Conservation (phyloP, 148 eudicot genomes). For the Agrostemma githago region DNA sequence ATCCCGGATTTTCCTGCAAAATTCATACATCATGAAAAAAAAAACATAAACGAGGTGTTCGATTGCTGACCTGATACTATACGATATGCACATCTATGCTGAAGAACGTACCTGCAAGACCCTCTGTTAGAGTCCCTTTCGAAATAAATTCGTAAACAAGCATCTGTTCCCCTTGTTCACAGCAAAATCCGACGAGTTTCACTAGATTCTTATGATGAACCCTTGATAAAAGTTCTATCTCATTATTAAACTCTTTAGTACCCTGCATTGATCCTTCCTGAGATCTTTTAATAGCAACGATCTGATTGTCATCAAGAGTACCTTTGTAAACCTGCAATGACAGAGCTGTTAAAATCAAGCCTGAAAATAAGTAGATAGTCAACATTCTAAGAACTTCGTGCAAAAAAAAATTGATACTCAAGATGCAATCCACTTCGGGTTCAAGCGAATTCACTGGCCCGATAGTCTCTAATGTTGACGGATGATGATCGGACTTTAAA, state of each 20-base stretch:
- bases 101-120: constrained; percentile 54
- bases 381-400: background rate
- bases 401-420: background rate
- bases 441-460: background rate
- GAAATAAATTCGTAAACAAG: constrained; percentile 74
- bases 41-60: background rate
- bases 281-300: constrained; percentile 79
- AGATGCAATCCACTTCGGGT: background rate
- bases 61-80: too few relatives aligned
- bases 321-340: constrained; percentile 66
- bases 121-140: constrained; percentile 71
- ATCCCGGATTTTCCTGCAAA: constrained; percentile 49
- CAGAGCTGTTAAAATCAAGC: background rate
- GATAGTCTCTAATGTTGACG: background rate
- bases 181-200: constrained; percentile 78
- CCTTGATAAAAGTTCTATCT: constrained; percentile 88
- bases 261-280: constrained; percentile 78
- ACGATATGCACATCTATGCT: background rate
- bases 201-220: constrained; percentile 91
- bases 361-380: background rate
- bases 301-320: constrained; percentile 45
- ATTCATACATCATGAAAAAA: constrained; percentile 1
- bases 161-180: constrained; percentile 72
- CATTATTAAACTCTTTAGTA: constrained; percentile 69
- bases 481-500: background rate